Percentiles rank a stretch among this genome's conserved stretches.
Evolutionary conservation across 73 alveolate genomes (phyloP).

Genomic region (Durusdinium trenchii): DNA sequence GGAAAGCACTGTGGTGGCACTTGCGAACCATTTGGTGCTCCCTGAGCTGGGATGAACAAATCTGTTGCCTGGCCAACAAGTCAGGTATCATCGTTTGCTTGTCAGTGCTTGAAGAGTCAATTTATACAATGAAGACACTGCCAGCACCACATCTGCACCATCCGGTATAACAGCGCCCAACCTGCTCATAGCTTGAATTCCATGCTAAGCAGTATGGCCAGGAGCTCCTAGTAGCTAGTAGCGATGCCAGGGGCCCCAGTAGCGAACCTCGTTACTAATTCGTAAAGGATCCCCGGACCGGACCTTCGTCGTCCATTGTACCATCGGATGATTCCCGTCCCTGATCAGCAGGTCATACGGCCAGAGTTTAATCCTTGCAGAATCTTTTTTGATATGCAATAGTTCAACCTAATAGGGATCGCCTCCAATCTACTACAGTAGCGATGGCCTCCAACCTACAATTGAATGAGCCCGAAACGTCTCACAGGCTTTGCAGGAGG

Average conservation of each 20-base stretch:
- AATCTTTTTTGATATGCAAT: too few species aligned
- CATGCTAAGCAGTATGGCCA: neutral
- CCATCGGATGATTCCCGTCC: slow-evolving; percentile 86
- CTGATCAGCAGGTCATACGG: too few species aligned
- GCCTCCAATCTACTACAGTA: too few species aligned
- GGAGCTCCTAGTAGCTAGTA: neutral
- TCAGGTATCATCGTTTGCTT: too few species aligned
- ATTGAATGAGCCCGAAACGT: neutral
- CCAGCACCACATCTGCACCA: slow-evolving; percentile 26
- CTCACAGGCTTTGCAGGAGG: slow-evolving; percentile 88
- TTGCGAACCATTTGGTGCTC: slow-evolving; percentile 90
- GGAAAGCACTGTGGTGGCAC: slow-evolving; percentile 72
- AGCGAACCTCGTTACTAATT: neutral
- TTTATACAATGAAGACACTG: too few species aligned
- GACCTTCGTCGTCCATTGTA: slow-evolving; percentile 90
- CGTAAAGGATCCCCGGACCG: neutral
- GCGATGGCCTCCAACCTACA: too few species aligned
- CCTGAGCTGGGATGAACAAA: slow-evolving; percentile 89
- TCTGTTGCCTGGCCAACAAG: slow-evolving; percentile 31
- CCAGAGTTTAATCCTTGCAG: too few species aligned
- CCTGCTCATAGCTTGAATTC: neutral
- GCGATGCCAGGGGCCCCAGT: neutral
- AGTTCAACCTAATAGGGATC: too few species aligned
- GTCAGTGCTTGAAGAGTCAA: too few species aligned
- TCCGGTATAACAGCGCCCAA: slow-evolving; percentile 80